phyloP scores from a whole-genome alignment of 208 protist genomes.

The Porcisia hertigi region DNA sequence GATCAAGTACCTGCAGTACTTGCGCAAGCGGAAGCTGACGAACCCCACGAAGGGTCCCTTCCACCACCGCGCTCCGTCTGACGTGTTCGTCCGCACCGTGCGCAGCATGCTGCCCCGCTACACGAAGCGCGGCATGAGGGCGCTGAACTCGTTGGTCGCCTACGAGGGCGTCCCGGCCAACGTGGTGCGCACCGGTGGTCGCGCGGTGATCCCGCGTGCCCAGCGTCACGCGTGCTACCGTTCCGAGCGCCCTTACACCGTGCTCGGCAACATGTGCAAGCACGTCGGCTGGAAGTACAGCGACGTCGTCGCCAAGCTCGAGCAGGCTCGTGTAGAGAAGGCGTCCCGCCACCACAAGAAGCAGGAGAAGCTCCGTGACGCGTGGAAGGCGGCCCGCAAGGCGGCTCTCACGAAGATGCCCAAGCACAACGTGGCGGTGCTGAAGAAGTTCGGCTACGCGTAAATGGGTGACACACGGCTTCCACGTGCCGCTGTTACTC shows the following conservation, averaged over 20 bases:
- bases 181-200: constrained; percentile 63
- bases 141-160: constrained; percentile 71
- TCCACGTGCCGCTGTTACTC: background rate
- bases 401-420: constrained; percentile 79
- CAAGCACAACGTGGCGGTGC: constrained; percentile 83
- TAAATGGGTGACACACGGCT: background rate
- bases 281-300: constrained; percentile 90
- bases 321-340: constrained; percentile 80
- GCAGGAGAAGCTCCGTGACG: constrained; percentile 65
- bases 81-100: constrained; percentile 96
- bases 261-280: constrained; percentile 89
- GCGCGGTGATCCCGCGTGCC: constrained; percentile 70
- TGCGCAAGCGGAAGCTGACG: constrained; percentile 96
- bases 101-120: constrained; percentile 98
- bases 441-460: constrained; percentile 85
- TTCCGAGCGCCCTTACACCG: constrained; percentile 76
- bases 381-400: constrained; percentile 73
- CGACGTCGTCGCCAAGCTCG: constrained; percentile 79
- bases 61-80: constrained; percentile 97
- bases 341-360: constrained; percentile 65
- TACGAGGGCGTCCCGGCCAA: constrained; percentile 87
- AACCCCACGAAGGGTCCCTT: constrained; percentile 98
- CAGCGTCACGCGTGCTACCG: constrained; percentile 81
- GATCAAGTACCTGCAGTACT: constrained; percentile 93
- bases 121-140: constrained; percentile 84